A percentile compares a stretch with the other conserved stretches of the same genome.
phyloP scores from a whole-genome alignment of 805 yeast species.

The Cyberlindnera xylosilytica region DNA sequence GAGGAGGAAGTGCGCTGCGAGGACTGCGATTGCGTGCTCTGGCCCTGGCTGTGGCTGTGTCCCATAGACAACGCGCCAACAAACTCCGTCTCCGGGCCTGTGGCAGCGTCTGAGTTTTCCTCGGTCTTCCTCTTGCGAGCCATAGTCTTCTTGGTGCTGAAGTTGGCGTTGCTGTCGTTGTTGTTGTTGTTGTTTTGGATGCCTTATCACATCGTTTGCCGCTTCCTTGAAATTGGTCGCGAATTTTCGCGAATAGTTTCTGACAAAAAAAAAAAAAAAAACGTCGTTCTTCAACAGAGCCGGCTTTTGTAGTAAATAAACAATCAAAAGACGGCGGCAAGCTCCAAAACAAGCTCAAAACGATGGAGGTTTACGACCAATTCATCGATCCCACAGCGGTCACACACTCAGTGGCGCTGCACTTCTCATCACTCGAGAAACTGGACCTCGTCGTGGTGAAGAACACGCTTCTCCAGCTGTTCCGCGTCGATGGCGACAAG shows the following conservation, averaged over 20 bases:
- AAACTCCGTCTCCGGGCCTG: conserved; percentile 9
- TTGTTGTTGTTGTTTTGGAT: too few relatives aligned
- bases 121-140: conserved; percentile 10
- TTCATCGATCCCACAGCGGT: conserved; percentile 75
- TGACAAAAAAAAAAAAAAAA: too few relatives aligned
- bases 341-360: too few relatives aligned
- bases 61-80: conserved; percentile 11
- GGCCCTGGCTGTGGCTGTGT: neutral
- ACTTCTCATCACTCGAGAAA: conserved; percentile 37
- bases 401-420: conserved; percentile 52
- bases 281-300: too few relatives aligned
- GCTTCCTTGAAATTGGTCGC: too few relatives aligned
- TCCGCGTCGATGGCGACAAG: conserved; percentile 22
- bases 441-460: conserved; percentile 66
- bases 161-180: too few relatives aligned
- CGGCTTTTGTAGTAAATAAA: too few relatives aligned
- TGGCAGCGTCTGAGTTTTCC: conserved; percentile 2
- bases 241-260: too few relatives aligned
- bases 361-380: conserved; percentile 79
- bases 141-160: too few relatives aligned
- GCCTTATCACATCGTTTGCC: too few relatives aligned
- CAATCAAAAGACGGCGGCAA: too few relatives aligned
- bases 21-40: neutral
- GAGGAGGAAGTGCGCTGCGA: conserved; percentile 17
- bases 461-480: conserved; percentile 54